Conservation (phyloP, 208 protist species). For the Trichomonas vaginalis region DNA sequence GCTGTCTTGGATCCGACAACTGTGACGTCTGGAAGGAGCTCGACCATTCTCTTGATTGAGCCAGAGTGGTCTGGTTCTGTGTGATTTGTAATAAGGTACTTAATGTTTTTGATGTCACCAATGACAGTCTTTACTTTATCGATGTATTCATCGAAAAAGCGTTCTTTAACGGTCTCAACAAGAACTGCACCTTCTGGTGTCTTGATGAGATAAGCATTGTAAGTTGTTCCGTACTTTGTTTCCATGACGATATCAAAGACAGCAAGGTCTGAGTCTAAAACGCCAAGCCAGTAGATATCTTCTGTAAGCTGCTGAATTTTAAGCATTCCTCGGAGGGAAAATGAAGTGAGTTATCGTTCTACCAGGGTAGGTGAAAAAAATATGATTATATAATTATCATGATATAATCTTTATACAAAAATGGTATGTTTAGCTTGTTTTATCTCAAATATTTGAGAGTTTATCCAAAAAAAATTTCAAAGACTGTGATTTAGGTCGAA, state of each 20-base stretch:
- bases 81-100: conserved; percentile 1
- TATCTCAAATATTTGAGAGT: too few relatives aligned
- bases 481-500: too few relatives aligned
- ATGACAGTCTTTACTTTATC: neutral
- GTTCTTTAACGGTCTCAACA: neutral
- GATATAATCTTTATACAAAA: too few relatives aligned
- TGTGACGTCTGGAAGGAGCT: neutral
- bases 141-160: neutral
- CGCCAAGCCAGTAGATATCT: neutral
- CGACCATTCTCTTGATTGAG: neutral
- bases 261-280: neutral
- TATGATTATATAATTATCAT: too few relatives aligned
- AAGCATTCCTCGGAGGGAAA: neutral
- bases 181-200: conserved; percentile 1
- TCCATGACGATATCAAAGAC: conserved; percentile 14
- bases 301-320: neutral
- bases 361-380: too few relatives aligned
- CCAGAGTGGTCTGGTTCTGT: conserved; percentile 6
- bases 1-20: neutral
- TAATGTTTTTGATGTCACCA: neutral
- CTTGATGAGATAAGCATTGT: neutral
- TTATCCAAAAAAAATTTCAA: too few relatives aligned
- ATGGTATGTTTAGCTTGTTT: too few relatives aligned
- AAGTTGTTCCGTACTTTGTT: conserved; percentile 6
- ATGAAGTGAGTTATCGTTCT: too few relatives aligned